Conservation (phyloP, 169 alveolate genomes). For the Cryptosporidium ryanae region DNA sequence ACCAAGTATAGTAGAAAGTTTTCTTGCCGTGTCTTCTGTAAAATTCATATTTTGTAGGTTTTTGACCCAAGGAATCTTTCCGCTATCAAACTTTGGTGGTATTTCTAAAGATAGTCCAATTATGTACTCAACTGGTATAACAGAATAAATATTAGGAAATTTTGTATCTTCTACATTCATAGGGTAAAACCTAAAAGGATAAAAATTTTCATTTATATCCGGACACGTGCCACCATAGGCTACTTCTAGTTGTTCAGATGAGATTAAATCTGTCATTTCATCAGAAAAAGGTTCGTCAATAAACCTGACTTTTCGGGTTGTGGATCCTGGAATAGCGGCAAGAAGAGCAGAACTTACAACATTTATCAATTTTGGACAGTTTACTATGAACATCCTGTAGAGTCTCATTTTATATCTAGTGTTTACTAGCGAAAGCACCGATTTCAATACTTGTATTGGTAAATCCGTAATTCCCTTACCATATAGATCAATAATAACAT, state of each 20-base stretch:
- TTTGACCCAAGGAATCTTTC: slow-evolving; percentile 53
- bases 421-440: slow-evolving; percentile 68
- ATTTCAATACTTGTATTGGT: slow-evolving; percentile 69
- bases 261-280: slow-evolving; percentile 50
- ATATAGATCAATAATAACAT: slow-evolving; percentile 71
- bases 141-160: slow-evolving; percentile 26
- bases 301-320: slow-evolving; percentile 71
- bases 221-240: slow-evolving; percentile 78
- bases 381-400: slow-evolving; percentile 73
- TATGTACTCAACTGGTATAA: slow-evolving; percentile 30
- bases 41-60: slow-evolving; percentile 25
- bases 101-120: slow-evolving; percentile 57
- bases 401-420: slow-evolving; percentile 76
- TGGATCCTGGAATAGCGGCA: slow-evolving; percentile 75
- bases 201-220: slow-evolving; percentile 63
- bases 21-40: slow-evolving; percentile 17
- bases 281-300: slow-evolving; percentile 67
- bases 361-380: slow-evolving; percentile 70
- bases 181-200: slow-evolving; percentile 70
- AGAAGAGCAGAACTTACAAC: slow-evolving; percentile 71
- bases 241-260: slow-evolving; percentile 70
- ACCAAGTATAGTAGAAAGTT: slow-evolving; percentile 27
- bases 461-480: slow-evolving; percentile 70
- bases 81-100: slow-evolving; percentile 48
- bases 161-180: not conserved